Evolutionary conservation across 768 basidiomycete genomes (phyloP), one percentile per base, ranked within the genome.

Genomic region (Nidularia sp.): DNA sequence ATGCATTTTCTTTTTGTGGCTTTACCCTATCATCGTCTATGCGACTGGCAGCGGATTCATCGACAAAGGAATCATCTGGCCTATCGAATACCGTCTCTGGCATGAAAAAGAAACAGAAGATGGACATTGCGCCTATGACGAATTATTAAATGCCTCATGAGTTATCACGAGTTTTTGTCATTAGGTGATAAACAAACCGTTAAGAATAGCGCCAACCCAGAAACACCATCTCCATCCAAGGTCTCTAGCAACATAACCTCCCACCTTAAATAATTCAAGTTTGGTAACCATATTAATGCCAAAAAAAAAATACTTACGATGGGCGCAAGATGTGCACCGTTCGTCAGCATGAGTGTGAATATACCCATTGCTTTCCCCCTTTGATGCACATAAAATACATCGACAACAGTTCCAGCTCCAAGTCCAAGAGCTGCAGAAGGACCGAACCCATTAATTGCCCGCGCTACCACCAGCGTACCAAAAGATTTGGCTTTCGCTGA

Each of bases 161-260:
- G 34, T 12, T 12, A 35, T 45, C n/a, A 8, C 13, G 25, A 18
- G 42, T 25, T 2, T 5, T 18, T 29, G 49, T 12, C 34, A 29
- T 15, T 39, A 9, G 36, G 15, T 39, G 36, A 39, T 5, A 44
- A 18, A 18, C 51, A 53, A 45, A 56, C 66, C 70, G 55, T 74
- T 70, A n/a, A 74, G 54, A 18, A 76, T 74, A 15, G 70, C 66
- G 25, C 71, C 68, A 10, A 70, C 60, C 64, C 70, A 76, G 52
- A 76, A 76, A 51, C 72, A 74, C 75, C 74, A 75, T 44, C 72
- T 61, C 70, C 72, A 70, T 13, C 70, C 70, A 18, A 61, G 57
- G 46, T 60, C 61, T 47, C 66, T 60, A 4, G 71, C 70, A n/a
- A 73, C 65, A 58, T 71, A 70, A 22, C 72, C 72, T 34, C 69